Evolutionary conservation across 2,329 filamentous ascomycete genomes (phyloP).

Genomic region (Colletotrichum graminicola): DNA sequence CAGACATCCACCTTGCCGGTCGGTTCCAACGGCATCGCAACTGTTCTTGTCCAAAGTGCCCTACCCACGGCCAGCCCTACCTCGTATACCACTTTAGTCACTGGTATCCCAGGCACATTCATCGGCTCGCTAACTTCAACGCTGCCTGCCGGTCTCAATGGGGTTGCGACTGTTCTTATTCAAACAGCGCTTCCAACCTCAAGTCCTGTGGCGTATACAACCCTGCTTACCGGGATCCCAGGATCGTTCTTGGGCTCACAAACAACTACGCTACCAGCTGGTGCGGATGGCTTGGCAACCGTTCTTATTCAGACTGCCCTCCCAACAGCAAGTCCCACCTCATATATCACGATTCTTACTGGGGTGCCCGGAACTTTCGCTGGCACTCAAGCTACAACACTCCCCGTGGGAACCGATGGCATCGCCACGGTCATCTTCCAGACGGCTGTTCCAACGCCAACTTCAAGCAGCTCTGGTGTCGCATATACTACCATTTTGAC

Average conservation of each 20-base stretch:
- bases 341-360: conserved; percentile 9
- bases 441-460: conserved; percentile 12
- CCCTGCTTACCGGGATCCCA: background rate
- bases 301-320: conserved; percentile 14
- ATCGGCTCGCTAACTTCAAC: background rate
- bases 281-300: background rate
- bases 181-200: background rate
- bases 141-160: background rate
- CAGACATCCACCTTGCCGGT: background rate
- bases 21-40: background rate
- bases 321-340: background rate
- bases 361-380: conserved; percentile 12
- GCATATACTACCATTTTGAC: conserved; percentile 16
- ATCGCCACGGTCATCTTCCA: conserved; percentile 21
- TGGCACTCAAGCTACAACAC: conserved; percentile 11
- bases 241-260: background rate
- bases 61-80: background rate
- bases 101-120: background rate
- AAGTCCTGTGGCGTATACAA: background rate
- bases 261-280: background rate
- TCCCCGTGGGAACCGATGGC: conserved; percentile 7
- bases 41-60: background rate
- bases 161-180: background rate
- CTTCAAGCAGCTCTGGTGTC: conserved; percentile 3
- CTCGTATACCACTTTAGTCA: background rate